Base-by-base conservation (phyloP, 805 yeast species). In the Cyberlindnera japonica region DNA sequence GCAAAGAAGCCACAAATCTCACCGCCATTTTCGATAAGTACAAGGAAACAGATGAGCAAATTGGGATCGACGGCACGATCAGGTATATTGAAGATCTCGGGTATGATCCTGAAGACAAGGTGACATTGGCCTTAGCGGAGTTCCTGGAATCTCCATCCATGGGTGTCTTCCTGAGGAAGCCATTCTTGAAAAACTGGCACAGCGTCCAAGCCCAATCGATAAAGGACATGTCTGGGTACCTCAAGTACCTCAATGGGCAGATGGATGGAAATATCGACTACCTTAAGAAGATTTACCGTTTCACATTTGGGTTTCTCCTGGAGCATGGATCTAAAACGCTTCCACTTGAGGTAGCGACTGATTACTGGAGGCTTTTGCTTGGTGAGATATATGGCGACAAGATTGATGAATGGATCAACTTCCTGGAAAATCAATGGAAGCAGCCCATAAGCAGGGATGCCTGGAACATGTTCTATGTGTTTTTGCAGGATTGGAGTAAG, bases 381-480 rank as follows among this genome's bases (percentile, higher is more conserved):
- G 55, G 60, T 2, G 50, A 50, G 1, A 33, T 41, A 0, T 64
- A 64, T 28, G 51, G 55, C 1, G 38, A 49, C 7, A 58, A 66
- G 24, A 49, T 79, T 26, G 67, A 68, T 8, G 67, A 66, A 30
- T 91, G 95, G 91, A 64, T 70, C 37, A 60, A 55, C 1, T 90
- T 81, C 55, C 56, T 83, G 20, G 53, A 52, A 4, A 59, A 57
- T 2, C 66, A 63, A 11, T 64, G 69, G 45, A 69, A 74, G 35
- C 63, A 69, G 35, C 61, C 68, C 5, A 70, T 93, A 26, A 72
- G 84, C 5, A 75, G 64, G 47, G 99, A 91, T 55, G 76, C 81
- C 18, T 91, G 97, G 97, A 72, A 75, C 45, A 89, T 90, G 97
- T 65, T 84, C 41, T 72, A 72, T 40, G 77, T 79, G 41, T 87